Evolutionary conservation across 306 rosid genomes (phyloP).

Genomic region (Castanopsis chinensis): DNA sequence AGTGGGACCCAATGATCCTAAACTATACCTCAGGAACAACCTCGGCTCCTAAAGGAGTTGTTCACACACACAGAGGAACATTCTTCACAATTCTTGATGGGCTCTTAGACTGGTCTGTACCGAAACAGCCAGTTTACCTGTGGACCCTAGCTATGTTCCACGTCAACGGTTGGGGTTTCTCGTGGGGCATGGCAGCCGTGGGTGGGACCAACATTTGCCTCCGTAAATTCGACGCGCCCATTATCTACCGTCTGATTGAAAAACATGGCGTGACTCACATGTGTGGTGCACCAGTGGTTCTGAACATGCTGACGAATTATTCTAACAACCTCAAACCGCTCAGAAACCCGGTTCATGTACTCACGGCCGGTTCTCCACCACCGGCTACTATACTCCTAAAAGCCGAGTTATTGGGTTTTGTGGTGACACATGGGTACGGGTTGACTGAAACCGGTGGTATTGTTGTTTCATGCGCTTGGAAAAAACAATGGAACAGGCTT

Average conservation of each 20-base stretch:
- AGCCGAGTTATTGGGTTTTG: no score
- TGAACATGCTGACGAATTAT: no score
- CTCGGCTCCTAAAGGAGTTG: slow-evolving; percentile 3
- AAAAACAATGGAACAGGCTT: no score
- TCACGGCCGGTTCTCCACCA: not conserved
- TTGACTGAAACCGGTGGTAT: no score
- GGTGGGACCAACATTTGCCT: slow-evolving; percentile 26
- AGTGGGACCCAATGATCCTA: not conserved
- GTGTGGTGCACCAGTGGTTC: no score
- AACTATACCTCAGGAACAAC: slow-evolving; percentile 11
- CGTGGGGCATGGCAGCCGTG: slow-evolving; percentile 24
- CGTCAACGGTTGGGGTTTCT: slow-evolving; percentile 18
- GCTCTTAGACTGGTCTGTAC: slow-evolving; percentile 11
- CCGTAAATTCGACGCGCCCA: slow-evolving; percentile 9
- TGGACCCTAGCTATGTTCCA: slow-evolving; percentile 20
- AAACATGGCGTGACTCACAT: no score
- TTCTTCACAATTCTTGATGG: not conserved
- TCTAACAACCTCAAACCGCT: no score
- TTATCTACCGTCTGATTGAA: not conserved
- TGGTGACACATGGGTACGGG: no score
- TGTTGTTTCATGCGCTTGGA: no score
- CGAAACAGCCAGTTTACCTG: slow-evolving; percentile 10
- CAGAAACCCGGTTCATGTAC: no score
- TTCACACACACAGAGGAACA: slow-evolving; percentile 2
- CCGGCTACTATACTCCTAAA: slow-evolving; percentile 1